Evolutionary conservation across 805 yeast species (phyloP), one percentile per base, ranked within the genome.

Genomic region (Nematodospora valgi): DNA sequence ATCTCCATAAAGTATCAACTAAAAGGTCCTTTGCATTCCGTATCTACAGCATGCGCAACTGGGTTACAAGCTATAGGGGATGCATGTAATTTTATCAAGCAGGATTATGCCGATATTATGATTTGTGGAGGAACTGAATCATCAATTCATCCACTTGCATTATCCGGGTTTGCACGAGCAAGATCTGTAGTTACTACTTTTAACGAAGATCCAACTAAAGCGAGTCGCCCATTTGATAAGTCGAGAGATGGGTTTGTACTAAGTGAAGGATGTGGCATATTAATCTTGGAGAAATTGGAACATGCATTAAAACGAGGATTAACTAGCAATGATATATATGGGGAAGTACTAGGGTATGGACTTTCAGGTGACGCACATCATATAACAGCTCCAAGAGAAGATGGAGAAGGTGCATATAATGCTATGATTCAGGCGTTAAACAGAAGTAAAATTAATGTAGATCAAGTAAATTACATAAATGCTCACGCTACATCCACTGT

Each of bases 401-500:
- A 76, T 38, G 98, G 98, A 1, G 70, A 74, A 21, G 98, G 98
- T 9, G 98, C 97, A 0, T 68, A 55, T 41, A 64, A 84, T 42
- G 81, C 97, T 2, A 93, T 93, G 95, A 59, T 68, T 31, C 73
- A 75, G 72, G 95, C 98, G 0, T 43, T 89, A 17, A 54, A 62
- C 17, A 61, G 67, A 12, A 80, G 81, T 1, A 67, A 67, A 0
- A 39, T 81, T 2, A 52, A 54, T 1, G 70, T 79, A 0, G 29
- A 50, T 3, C 66, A 74, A 2, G 68, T 91, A 13, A 87, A 74
- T 30, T 93, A 88, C 51, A 70, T 93, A 31, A 93, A 94, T 59
- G 97, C 98, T 2, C 99, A 93, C 58, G 98, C 99, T 0, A 93
- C 99, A 0, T 86, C 96, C 0, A 93, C 99, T 0, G 63, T 68